Conservation (phyloP, 345 rosid genomes). For the Hibiscus trionum region DNA sequence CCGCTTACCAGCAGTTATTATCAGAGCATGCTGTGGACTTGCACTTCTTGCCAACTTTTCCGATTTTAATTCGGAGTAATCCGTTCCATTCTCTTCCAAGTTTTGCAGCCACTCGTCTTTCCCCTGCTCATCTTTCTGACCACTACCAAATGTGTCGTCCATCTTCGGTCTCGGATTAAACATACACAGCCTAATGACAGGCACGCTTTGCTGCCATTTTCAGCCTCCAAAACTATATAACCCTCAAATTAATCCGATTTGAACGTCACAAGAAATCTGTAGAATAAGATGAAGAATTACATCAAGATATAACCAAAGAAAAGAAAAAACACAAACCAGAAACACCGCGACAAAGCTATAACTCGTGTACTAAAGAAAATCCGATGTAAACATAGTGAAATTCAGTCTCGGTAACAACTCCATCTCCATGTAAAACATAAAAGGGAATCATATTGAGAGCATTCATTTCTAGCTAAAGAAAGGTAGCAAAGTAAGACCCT, state of each 20-base stretch:
- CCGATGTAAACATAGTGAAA: background rate
- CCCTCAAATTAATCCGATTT: conserved; percentile 2
- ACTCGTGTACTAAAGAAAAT: conserved; percentile 4
- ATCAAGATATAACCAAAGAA: conserved; percentile 5
- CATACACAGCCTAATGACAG: conserved; percentile 10
- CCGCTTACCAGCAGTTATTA: conserved; percentile 36
- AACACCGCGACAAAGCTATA: conserved; percentile 5
- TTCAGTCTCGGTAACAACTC: background rate
- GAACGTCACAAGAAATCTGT: conserved; percentile 21
- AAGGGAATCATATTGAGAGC: background rate
- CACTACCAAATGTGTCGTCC: conserved; percentile 36
- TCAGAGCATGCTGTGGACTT: conserved; percentile 29
- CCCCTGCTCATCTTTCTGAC: conserved; percentile 32
- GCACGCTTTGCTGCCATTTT: conserved; percentile 19
- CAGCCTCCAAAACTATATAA: conserved; percentile 11
- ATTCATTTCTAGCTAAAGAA: too few species aligned
- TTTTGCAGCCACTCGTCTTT: conserved; percentile 33
- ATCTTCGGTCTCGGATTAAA: conserved; percentile 27
- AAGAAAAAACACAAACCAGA: background rate
- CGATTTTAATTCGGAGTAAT: conserved; percentile 22
- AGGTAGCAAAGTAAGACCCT: too few species aligned
- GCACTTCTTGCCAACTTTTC: conserved; percentile 33
- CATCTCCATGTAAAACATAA: background rate
- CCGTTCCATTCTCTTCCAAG: conserved; percentile 17
- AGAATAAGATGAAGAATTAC: conserved; percentile 17